These are phyloP conservation scores for Verticillium tricorpus DNA, from an alignment of 2,329 filamentous ascomycete species.

Conservation along the genomic window DNA sequence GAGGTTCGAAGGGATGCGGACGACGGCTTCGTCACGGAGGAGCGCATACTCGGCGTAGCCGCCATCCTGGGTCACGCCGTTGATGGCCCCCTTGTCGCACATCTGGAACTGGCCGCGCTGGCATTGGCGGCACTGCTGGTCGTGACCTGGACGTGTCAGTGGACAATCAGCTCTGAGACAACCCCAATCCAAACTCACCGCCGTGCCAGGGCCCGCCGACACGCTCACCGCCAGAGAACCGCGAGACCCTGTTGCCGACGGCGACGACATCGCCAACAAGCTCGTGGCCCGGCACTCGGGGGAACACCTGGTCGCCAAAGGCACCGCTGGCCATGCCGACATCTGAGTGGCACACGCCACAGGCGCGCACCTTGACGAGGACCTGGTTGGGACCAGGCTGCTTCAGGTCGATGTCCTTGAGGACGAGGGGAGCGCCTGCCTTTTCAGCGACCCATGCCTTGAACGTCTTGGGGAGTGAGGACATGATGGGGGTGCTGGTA, in stretches of 20 bases:
- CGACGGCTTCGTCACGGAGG: slow-evolving; percentile 56
- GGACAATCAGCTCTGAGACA: not conserved
- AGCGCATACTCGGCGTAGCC: slow-evolving; percentile 64
- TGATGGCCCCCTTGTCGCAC: slow-evolving; percentile 58
- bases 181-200: slow-evolving; percentile 24
- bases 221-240: slow-evolving; percentile 59
- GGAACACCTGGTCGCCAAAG: slow-evolving; percentile 34
- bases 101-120: slow-evolving; percentile 61
- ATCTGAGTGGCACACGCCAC: slow-evolving; percentile 68
- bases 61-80: slow-evolving; percentile 62
- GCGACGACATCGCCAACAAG: slow-evolving; percentile 63
- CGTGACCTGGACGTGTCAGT: slow-evolving; percentile 42
- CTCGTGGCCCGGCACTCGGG: slow-evolving; percentile 66
- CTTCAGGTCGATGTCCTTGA: slow-evolving; percentile 57
- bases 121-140: slow-evolving; percentile 58
- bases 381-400: slow-evolving; percentile 53
- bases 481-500: not conserved
- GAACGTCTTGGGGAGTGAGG: slow-evolving; percentile 57
- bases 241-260: slow-evolving; percentile 51
- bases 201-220: slow-evolving; percentile 69
- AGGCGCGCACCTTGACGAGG: slow-evolving; percentile 67
- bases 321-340: slow-evolving; percentile 41
- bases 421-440: slow-evolving; percentile 43
- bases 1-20: slow-evolving; percentile 47
- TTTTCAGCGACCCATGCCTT: slow-evolving; percentile 60